Evolutionary conservation across 2,329 filamentous ascomycete species (phyloP).

Genomic region (Colletotrichum sp.): DNA sequence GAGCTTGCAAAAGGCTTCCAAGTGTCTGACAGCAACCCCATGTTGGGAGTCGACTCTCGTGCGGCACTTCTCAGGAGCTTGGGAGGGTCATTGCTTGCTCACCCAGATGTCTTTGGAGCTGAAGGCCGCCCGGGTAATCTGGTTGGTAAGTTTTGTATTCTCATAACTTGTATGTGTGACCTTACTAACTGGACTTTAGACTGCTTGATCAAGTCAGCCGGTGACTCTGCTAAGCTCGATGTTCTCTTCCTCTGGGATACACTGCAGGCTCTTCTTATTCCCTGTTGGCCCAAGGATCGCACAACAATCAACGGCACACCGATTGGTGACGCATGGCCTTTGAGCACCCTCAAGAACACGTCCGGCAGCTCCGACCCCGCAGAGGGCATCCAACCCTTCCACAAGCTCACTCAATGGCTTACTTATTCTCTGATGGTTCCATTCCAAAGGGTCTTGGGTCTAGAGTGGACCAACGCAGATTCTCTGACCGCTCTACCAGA

Average conservation of each 20-base stretch:
- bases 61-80: conserved; percentile 45
- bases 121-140: conserved; percentile 51
- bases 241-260: conserved; percentile 45
- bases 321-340: conserved; percentile 56
- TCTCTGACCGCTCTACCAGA: conserved; percentile 88
- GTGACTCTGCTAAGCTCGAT: conserved; percentile 35
- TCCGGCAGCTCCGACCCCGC: conserved; percentile 23
- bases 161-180: background rate
- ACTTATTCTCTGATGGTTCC: conserved; percentile 93
- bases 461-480: conserved; percentile 82
- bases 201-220: conserved; percentile 36
- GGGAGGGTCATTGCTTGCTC: conserved; percentile 42
- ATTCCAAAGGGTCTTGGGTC: conserved; percentile 80
- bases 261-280: conserved; percentile 50
- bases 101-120: conserved; percentile 44
- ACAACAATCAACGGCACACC: conserved; percentile 53
- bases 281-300: conserved; percentile 53
- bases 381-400: conserved; percentile 76
- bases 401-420: conserved; percentile 95
- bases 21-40: conserved; percentile 45
- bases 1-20: conserved; percentile 46
- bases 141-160: conserved; percentile 41
- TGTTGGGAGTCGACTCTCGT: conserved; percentile 49
- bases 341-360: conserved; percentile 30
- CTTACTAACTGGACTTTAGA: conserved; percentile 33